These are phyloP conservation scores for Tylopilus orsonianus DNA, from an alignment of 1,284 basidiomycete genomes.

Conservation along the genomic window DNA sequence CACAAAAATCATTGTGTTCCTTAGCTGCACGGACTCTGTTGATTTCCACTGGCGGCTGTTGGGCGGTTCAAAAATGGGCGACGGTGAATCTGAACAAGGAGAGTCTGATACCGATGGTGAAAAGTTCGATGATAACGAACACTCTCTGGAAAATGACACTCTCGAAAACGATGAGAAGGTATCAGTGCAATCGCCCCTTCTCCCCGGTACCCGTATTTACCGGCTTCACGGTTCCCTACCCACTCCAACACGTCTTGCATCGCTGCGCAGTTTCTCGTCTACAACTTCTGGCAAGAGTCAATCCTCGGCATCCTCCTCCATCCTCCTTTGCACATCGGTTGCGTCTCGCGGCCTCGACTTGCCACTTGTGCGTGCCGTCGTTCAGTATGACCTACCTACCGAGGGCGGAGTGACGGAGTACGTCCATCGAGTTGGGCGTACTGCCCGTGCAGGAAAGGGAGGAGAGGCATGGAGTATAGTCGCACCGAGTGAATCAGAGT, in stretches of 20 bases:
- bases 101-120: constrained; percentile 33
- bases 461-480: constrained; percentile 96
- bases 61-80: constrained; percentile 74
- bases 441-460: constrained; percentile 91
- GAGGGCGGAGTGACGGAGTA: constrained; percentile 98
- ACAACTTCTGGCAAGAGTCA: constrained; percentile 37
- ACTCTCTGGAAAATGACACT: constrained; percentile 24
- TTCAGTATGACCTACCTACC: constrained; percentile 97
- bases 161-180: constrained; percentile 41
- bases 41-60: constrained; percentile 96
- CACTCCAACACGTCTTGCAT: constrained; percentile 77
- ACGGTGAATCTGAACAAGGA: constrained; percentile 32
- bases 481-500: constrained; percentile 80
- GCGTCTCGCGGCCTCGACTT: constrained; percentile 98
- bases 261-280: constrained; percentile 79
- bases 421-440: constrained; percentile 94
- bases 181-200: constrained; percentile 67
- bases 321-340: constrained; percentile 94
- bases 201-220: constrained; percentile 82
- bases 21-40: constrained; percentile 96
- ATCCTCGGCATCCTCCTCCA: constrained; percentile 47
- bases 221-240: constrained; percentile 95
- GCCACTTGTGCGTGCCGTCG: constrained; percentile 89
- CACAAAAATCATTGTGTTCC: constrained; percentile 87
- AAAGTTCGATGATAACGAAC: constrained; percentile 32